Evolutionary conservation across 1,284 basidiomycete genomes (phyloP).

Genomic region (Stereum hirsutum): DNA sequence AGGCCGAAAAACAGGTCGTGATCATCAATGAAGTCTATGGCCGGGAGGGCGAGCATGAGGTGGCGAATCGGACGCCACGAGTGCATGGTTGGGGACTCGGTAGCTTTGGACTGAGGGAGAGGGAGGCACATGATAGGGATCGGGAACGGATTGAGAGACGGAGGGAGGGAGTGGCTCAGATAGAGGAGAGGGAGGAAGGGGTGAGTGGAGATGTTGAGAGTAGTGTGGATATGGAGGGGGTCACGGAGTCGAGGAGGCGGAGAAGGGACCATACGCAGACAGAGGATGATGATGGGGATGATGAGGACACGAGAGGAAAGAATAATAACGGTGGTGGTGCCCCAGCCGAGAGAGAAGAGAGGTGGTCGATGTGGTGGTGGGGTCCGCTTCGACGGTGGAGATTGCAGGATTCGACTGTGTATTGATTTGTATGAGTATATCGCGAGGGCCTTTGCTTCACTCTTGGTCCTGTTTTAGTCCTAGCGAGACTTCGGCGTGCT

Average conservation of each 20-base stretch:
- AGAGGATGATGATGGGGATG: constrained; percentile 10
- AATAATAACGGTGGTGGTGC: constrained; percentile 5
- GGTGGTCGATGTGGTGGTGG: constrained; percentile 63
- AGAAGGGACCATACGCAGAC: too few relatives aligned
- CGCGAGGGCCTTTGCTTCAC: too few relatives aligned
- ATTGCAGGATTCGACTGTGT: constrained; percentile 64
- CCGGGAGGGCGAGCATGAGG: constrained; percentile 24
- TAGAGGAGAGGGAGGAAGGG: constrained; percentile 2
- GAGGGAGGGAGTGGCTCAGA: constrained; percentile 7
- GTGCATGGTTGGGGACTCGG: constrained; percentile 63
- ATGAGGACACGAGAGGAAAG: constrained; percentile 8
- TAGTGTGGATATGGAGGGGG: too few relatives aligned
- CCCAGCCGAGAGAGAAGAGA: constrained; percentile 10
- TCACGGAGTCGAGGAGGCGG: too few relatives aligned
- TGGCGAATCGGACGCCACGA: constrained; percentile 15
- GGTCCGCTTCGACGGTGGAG: constrained; percentile 67
- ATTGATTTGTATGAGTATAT: constrained; percentile 29
- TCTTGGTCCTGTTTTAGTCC: too few relatives aligned
- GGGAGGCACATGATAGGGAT: too few relatives aligned
- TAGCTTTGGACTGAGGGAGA: constrained; percentile 47
- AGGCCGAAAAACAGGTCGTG: constrained; percentile 55
- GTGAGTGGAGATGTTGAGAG: too few relatives aligned
- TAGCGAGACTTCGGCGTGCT: too few relatives aligned
- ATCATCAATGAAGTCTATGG: constrained; percentile 49
- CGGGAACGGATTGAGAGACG: too few relatives aligned